These are phyloP conservation scores for Alternaria sp. DNA, from an alignment of 2,329 filamentous ascomycete species.

Conservation along the genomic window DNA sequence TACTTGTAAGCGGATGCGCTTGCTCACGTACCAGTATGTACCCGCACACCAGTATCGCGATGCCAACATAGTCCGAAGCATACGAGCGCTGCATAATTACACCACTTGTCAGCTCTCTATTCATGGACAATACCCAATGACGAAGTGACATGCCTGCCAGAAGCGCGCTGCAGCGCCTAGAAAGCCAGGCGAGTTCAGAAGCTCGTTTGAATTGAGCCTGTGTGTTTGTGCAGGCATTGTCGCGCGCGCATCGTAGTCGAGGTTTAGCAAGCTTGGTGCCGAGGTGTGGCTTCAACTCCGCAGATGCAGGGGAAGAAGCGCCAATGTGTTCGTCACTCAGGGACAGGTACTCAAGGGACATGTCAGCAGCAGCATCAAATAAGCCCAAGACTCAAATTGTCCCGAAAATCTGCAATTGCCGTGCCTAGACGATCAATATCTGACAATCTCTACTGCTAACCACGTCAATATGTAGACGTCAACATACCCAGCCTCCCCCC, in stretches of 20 bases:
- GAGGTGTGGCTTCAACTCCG: constrained; percentile 36
- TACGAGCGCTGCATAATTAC: constrained; percentile 81
- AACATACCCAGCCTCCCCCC: constrained; percentile 67
- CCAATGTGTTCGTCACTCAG: not conserved
- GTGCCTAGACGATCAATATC: not conserved
- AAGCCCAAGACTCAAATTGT: not conserved
- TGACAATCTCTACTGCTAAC: not conserved
- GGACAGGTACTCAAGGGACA: not conserved
- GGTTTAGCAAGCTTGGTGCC: constrained; percentile 19
- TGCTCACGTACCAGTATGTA: constrained; percentile 66
- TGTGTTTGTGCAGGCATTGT: constrained; percentile 45
- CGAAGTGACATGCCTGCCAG: constrained; percentile 53
- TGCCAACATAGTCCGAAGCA: constrained; percentile 85
- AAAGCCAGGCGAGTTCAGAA: constrained; percentile 50
- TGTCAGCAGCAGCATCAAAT: not conserved
- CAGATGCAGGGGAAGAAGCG: constrained; percentile 21
- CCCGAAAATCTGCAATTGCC: not conserved
- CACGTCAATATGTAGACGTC: constrained; percentile 62
- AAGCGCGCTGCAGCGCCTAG: constrained; percentile 61
- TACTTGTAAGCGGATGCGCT: too few relatives aligned
- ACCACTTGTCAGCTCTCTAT: constrained; percentile 20
- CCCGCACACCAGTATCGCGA: constrained; percentile 71
- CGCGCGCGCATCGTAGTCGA: constrained; percentile 23
- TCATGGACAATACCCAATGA: not conserved
- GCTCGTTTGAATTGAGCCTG: constrained; percentile 35